Evolutionary conservation across 176 grass and related monocot species (phyloP), one percentile per base, ranked within the genome.

Genomic region (Eremochloa ophiuroides): DNA sequence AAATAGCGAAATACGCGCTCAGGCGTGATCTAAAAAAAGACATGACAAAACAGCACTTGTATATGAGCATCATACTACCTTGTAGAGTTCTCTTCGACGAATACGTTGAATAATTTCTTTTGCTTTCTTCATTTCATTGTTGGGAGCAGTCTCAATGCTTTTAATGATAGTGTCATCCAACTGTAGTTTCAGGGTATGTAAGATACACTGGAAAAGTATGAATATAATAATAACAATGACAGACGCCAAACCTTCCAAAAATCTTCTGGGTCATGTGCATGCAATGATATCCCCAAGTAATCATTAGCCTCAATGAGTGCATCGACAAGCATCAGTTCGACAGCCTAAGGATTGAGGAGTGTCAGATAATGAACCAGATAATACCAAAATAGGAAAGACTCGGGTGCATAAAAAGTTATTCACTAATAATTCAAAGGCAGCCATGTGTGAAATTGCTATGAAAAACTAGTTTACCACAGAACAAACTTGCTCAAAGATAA

Each of bases 151-250:
- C 89, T 98, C 92, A 43, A 95, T 98, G 67, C 18, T 79, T 78
- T 98, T 98, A 18, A 98, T 78, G 78, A 98, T 85, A 33, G 95
- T 94, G 66, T 98, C 95, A 64, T 98, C 95, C 73, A 98, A 90
- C 95, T 98, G 88, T 13, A 79, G 84, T 73, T 69, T 67, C 48
- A 80, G 26, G 62, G 42, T 7, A 76, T 8, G 10, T 80, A 63
- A 71, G 62, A 86, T 29, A 16, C 20, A 56, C 10, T 25, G 20
- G 37, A 75, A 22, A 87, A n/a, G 26, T 26, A 43, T 47, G 14
- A 41, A 74, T 34, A 77, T 65, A 41, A 47, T 65, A 41, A 47
- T 75, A 76, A 76, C 28, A 60, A 22, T 60, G 62, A 5, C 25
- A 58, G 29, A 39, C 25, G 84, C 29, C 61, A 82, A 80, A 98